Evolutionary conservation across 495 filamentous ascomycete genomes (phyloP), one percentile per base, ranked within the genome.

Genomic region (Cercophora newfieldiana): DNA sequence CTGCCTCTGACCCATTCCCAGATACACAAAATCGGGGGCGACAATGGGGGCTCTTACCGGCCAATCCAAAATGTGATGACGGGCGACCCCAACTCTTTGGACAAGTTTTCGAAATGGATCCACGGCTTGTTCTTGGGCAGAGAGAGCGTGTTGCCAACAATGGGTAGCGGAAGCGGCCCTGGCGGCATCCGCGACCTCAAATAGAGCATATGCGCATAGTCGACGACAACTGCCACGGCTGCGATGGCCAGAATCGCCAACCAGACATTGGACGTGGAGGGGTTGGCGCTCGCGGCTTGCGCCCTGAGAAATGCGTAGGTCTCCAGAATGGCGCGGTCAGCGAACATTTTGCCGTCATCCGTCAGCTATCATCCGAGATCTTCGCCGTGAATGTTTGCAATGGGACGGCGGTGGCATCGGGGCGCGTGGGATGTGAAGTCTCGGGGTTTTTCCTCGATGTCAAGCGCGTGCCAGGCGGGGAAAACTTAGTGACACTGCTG

Each of bases 21-120:
- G 37, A 53, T 1, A 31, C 48, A 24, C 24, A 58, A 18, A 7
- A 51, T 1, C 1, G 3, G 53, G 12, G 19, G 19, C 7, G 18
- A 16, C 1, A 65, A n/a, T n/a, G n/a, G n/a, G n/a, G n/a, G n/a
- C n/a, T n/a, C 72, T 72, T 21, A 81, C 80, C 80, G 74, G 33
- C 87, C 86, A 48, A 87, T 85, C 87, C 86, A 83, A 66, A 86
- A 85, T 0, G 87, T 89, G n/a, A 89, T 82, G 0, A 88, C 66
- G 1, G 85, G 81, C 0, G 82, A 75, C 26, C 84, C 74, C 63
- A 84, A 82, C 55, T 76, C 66, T 67, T 85, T 85, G 7, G 87
- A 82, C 0, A 89, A 71, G 51, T 81, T 67, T 56, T 89, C 87
- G 65, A 89, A 89, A 74, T 86, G 86, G 24, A 87, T 82, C 87